A percentile compares a stretch with the other conserved stretches of the same genome.
Conservation (phyloP, 1,139 yeast genomes). For the Citeromyces siamensis region DNA sequence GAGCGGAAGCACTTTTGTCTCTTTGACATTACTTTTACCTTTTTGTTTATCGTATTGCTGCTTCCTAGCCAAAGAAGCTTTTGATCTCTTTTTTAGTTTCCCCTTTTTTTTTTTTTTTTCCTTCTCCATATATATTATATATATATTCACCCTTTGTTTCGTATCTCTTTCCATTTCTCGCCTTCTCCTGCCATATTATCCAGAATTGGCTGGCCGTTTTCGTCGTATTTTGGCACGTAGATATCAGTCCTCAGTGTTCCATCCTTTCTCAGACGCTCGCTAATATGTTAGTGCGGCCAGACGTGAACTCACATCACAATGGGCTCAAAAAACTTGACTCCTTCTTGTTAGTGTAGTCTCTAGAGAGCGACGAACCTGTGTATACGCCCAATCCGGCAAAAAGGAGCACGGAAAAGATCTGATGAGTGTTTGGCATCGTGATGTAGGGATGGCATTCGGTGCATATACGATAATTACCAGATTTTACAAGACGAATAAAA, state of each 20-base stretch:
- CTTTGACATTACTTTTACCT: conserved; percentile 34
- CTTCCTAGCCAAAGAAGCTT: conserved; percentile 38
- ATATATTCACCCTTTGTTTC: conserved; percentile 8
- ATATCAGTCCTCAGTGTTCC: conserved; percentile 53
- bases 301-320: conserved; percentile 42
- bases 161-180: conserved; percentile 11
- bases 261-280: conserved; percentile 58
- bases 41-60: conserved; percentile 23
- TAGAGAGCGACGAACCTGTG: conserved; percentile 20
- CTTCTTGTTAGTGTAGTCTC: conserved; percentile 14
- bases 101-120: conserved; percentile 34
- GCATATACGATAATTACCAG: no score
- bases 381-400: conserved; percentile 19
- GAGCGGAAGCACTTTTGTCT: conserved; percentile 54
- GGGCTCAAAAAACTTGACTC: conserved; percentile 66
- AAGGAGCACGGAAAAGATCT: conserved; percentile 6
- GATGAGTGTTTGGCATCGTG: conserved; percentile 4
- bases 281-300: conserved; percentile 11
- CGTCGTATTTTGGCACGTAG: conserved; percentile 33
- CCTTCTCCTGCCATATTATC: conserved; percentile 8
- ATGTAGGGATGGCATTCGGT: background rate
- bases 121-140: conserved; percentile 5
- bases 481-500: no score
- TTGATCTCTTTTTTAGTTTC: conserved; percentile 61
- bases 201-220: conserved; percentile 23